phyloP scores from a whole-genome alignment of 768 basidiomycete species.

The Rhodosporidiobolus odoratus region DNA sequence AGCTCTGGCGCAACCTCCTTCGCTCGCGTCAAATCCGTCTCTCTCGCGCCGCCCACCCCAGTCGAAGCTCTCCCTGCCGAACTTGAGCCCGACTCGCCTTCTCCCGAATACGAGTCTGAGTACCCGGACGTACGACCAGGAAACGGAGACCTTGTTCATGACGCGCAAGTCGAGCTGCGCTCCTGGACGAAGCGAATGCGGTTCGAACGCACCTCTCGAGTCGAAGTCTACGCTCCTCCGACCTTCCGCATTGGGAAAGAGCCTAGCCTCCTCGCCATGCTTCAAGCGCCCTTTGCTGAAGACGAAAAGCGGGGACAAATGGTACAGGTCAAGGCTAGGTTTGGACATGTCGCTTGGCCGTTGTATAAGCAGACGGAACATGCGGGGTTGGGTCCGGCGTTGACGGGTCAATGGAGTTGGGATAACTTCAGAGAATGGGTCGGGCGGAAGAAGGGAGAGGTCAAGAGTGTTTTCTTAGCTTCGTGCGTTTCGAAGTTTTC shows the following conservation, averaged over 20 bases:
- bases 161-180: neutral
- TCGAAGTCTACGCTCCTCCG: neutral
- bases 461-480: constrained; percentile 13
- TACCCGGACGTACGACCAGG: neutral
- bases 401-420: constrained; percentile 4
- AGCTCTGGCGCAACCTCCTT: neutral
- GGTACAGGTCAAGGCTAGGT: constrained; percentile 17
- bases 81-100: too few species aligned
- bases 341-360: constrained; percentile 32
- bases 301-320: neutral
- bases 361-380: neutral
- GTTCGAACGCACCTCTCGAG: neutral
- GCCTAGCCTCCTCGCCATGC: neutral
- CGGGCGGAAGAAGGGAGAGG: neutral
- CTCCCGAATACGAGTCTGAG: too few species aligned
- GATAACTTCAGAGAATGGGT: constrained; percentile 8
- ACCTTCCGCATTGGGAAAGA: too few species aligned
- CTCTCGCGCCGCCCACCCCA: neutral
- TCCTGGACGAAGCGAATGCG: constrained; percentile 16
- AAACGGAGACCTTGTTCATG: too few species aligned
- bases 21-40: constrained; percentile 5
- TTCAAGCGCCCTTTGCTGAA: constrained; percentile 3
- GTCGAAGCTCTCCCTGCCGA: neutral
- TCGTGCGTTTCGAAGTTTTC: neutral
- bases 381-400: neutral